A percentile compares a stretch with the other conserved stretches of the same genome.
Conservation (phyloP, 2,329 filamentous ascomycete species). For the Calonectria henricotiae region DNA sequence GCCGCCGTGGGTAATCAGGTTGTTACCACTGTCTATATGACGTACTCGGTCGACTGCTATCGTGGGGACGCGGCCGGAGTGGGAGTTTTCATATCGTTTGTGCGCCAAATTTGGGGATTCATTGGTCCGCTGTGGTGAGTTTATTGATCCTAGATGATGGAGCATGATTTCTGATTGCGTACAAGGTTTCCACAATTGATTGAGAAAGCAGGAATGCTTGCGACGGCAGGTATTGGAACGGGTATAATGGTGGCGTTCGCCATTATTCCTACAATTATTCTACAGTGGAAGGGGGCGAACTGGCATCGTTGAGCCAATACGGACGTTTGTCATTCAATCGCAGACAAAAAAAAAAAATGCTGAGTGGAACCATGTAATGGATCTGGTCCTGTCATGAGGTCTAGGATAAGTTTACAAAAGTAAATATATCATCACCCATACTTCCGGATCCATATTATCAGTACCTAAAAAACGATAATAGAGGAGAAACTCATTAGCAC, state of each 20-base stretch:
- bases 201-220: background rate
- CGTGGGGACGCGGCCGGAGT: slow-evolving; percentile 26
- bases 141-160: no score
- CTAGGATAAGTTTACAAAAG: no score
- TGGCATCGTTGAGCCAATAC: background rate
- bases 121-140: slow-evolving; percentile 14
- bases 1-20: slow-evolving; percentile 30
- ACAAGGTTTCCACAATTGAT: slow-evolving; percentile 16
- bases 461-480: no score
- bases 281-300: slow-evolving; percentile 2
- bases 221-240: slow-evolving; percentile 5
- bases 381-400: no score
- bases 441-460: no score
- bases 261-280: background rate
- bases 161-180: background rate
- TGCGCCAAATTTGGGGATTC: slow-evolving; percentile 30
- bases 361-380: no score
- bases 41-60: slow-evolving; percentile 30
- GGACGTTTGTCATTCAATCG: no score
- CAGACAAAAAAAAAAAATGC: no score
- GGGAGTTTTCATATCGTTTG: slow-evolving; percentile 30
- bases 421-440: no score
- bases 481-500: no score
- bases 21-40: slow-evolving; percentile 30
- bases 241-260: slow-evolving; percentile 12